Conservation (phyloP, 2,329 filamentous ascomycete genomes). For the Alternaria sp. region DNA sequence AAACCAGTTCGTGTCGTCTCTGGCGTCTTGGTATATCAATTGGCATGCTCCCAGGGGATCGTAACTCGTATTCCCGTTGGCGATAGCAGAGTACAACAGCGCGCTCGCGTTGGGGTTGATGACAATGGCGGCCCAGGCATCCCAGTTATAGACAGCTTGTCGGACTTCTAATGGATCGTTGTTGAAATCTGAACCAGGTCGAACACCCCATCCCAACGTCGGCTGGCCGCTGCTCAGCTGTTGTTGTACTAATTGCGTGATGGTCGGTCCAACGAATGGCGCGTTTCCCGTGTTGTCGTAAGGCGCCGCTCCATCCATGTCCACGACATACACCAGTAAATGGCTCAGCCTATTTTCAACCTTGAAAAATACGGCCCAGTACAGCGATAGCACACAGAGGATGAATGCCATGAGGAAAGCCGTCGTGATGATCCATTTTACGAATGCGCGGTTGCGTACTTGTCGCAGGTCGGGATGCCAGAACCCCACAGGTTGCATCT, state of each 20-base stretch:
- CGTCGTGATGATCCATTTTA: slow-evolving; percentile 53
- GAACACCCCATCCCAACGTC: slow-evolving; percentile 58
- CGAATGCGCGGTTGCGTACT: slow-evolving; percentile 49
- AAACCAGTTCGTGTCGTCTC: slow-evolving; percentile 62
- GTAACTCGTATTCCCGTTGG: slow-evolving; percentile 63
- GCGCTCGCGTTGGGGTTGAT: slow-evolving; percentile 68
- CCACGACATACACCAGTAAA: slow-evolving; percentile 63
- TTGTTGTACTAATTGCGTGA: slow-evolving; percentile 56
- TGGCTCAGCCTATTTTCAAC: slow-evolving; percentile 54
- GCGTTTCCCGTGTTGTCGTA: slow-evolving; percentile 52
- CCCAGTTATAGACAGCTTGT: slow-evolving; percentile 64
- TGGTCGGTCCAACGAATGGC: slow-evolving; percentile 63
- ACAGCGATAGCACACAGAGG: slow-evolving; percentile 63
- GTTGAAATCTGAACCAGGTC: slow-evolving; percentile 59
- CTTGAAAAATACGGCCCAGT: slow-evolving; percentile 65
- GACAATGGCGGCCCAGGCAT: slow-evolving; percentile 67
- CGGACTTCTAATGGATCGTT: slow-evolving; percentile 64
- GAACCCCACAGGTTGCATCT: slow-evolving; percentile 52
- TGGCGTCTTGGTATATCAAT: slow-evolving; percentile 61
- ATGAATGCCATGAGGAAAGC: slow-evolving; percentile 63
- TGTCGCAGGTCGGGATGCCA: slow-evolving; percentile 51
- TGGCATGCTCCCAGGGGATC: slow-evolving; percentile 66
- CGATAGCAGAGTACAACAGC: slow-evolving; percentile 62
- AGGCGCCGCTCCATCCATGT: slow-evolving; percentile 66
- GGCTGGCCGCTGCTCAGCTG: slow-evolving; percentile 49